phyloP scores from a whole-genome alignment of 129 eudicot genomes.

The Escallonia rubra region DNA sequence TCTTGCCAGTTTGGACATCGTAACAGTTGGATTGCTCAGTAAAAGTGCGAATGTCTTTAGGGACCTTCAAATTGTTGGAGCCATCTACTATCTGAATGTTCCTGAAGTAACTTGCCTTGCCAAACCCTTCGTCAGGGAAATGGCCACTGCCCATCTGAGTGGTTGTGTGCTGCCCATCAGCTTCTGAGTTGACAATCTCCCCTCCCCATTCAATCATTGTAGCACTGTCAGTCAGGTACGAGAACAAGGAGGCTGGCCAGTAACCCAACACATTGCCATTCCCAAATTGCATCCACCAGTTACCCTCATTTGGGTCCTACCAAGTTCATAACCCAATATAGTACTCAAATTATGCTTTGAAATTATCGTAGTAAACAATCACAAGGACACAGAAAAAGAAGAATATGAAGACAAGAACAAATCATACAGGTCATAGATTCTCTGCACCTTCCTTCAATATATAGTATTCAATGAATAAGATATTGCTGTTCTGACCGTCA shows the following conservation, averaged over 20 bases:
- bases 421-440: conserved; percentile 27
- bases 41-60: conserved; percentile 48
- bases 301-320: conserved; percentile 81
- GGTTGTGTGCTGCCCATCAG: conserved; percentile 75
- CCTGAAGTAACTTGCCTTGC: conserved; percentile 61
- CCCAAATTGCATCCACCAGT: conserved; percentile 96
- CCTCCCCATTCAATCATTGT: conserved; percentile 89
- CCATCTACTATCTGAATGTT: conserved; percentile 66
- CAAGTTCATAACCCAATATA: background rate
- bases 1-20: conserved; percentile 44
- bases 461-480: no score
- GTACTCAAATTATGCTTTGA: background rate
- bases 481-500: background rate
- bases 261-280: conserved; percentile 69
- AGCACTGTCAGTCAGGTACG: conserved; percentile 58
- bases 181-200: conserved; percentile 70
- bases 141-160: conserved; percentile 96
- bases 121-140: conserved; percentile 75
- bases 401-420: conserved; percentile 14
- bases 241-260: conserved; percentile 68
- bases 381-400: conserved; percentile 5
- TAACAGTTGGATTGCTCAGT: conserved; percentile 78
- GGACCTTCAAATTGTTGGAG: conserved; percentile 52
- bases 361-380: conserved; percentile 2
- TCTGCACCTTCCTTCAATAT: conserved; percentile 15